Evolutionary conservation across 371 early-diverging fungal genomes (phyloP), one percentile per base, ranked within the genome.

Genomic region (Choanephora cucurbitarum): DNA sequence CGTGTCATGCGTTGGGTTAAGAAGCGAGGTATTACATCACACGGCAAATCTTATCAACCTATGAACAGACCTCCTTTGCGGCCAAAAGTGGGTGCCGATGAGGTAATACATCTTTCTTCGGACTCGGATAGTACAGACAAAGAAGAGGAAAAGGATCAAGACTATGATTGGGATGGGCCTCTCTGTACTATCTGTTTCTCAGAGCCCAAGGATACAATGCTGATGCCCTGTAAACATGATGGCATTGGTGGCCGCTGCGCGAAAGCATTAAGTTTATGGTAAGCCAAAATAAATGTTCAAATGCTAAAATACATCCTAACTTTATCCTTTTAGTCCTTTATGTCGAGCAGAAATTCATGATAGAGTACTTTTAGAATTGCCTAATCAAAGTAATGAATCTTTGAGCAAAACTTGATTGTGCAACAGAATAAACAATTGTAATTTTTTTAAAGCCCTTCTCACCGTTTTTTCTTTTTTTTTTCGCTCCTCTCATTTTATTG

Each of bases 191-290:
- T 61, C 21, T 79, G 75, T 43, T 75, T 69, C 56, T 66, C 72
- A 7, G 74, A 79, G 33, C 79, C 79, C 1, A 67, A 72, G 18
- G 57, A 73, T 55, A 61, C 68, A 3, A 49, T 66, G 13, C 58
- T 79, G 1, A 49, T 71, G 49, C 79, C 79, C 17, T 79, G 79
- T 49, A 60, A 62, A 18, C 79, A 79, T 58, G 70, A 61, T 22
- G 79, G 72, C 15, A 62, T 73, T 31, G 73, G 79, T 22, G 53
- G 54, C 33, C 60, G 57, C 0, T 79, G 79, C 49, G 73, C 79
- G 10, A 62, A 66, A 44, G 60, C 58, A 8, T 44, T 79, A 11
- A 57, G 55, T 3, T 60, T 58, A 44, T 79, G 76, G 79, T 73
- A 75, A 62, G 46, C 6, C 43, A 5, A 14, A n/a, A 3, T 9